Base-by-base conservation (phyloP, 1,284 basidiomycete genomes). In the Bondarzewia mesenterica region DNA sequence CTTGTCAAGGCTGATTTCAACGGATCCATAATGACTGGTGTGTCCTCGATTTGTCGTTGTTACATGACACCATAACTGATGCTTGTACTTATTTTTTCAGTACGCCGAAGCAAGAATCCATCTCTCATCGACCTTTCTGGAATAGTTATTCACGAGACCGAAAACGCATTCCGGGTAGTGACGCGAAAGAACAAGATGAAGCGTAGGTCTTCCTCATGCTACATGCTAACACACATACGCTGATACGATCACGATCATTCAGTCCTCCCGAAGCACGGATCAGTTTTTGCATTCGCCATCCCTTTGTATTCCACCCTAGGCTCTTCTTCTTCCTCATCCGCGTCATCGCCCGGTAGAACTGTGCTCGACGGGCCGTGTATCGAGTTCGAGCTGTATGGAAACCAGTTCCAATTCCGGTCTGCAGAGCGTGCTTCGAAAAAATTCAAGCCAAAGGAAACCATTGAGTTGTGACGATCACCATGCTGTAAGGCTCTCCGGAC, bases 1-100 rank as follows among this genome's bases (percentile, higher is more conserved):
- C 70, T 93, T 1, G 75, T 91, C 35, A 93, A 93, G 59, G 89
- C 91, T 0, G 91, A 93, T 62, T 82, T 89, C 50, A 83, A 89
- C 56, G 90, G 91, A 1, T 82, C 84, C 10, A 70, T 88, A 25
- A 68, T 93, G 51, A 79, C 75, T 36, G 87, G 90, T n/a, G n/a
- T n/a, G n/a, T n/a, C n/a, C n/a, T n/a, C n/a, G n/a, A n/a, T n/a
- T n/a, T n/a, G n/a, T n/a, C n/a, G n/a, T n/a, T n/a, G n/a, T n/a
- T n/a, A n/a, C n/a, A n/a, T n/a, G n/a, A n/a, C n/a, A n/a, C n/a
- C n/a, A n/a, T n/a, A n/a, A n/a, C n/a, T n/a, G n/a, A n/a, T n/a
- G n/a, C n/a, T n/a, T n/a, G n/a, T n/a, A n/a, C n/a, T n/a, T n/a
- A n/a, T n/a, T n/a, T n/a, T n/a, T 25, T 35, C 54, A 89, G 89